A percentile compares a stretch with the other conserved stretches of the same genome.
These are phyloP conservation scores for Fusarium tanahbumbuense DNA, from an alignment of 2,329 filamentous ascomycete genomes.

Conservation along the genomic window DNA sequence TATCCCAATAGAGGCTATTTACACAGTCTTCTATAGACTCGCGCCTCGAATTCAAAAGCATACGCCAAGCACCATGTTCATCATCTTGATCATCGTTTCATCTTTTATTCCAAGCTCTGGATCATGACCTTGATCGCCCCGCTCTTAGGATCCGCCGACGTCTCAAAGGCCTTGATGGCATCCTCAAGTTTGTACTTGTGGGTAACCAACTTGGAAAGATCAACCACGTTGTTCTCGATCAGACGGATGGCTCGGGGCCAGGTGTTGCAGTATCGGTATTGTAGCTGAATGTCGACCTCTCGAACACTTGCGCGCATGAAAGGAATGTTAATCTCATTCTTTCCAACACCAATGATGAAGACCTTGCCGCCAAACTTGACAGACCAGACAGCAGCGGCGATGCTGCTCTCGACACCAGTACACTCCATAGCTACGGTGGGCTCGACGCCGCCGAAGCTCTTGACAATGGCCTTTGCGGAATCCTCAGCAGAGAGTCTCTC, in stretches of 20 bases:
- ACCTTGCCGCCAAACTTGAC: conserved; percentile 97
- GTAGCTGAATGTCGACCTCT: conserved; percentile 95
- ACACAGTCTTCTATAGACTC: conserved; percentile 31
- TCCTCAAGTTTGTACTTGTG: conserved; percentile 89
- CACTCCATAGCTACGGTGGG: conserved; percentile 89
- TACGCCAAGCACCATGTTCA: conserved; percentile 43
- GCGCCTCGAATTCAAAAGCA: conserved; percentile 37
- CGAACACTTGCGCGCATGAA: conserved; percentile 93
- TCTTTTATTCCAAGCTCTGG: conserved; percentile 70
- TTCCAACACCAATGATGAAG: conserved; percentile 95
- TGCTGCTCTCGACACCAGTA: conserved; percentile 92
- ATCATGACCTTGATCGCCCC: conserved; percentile 99
- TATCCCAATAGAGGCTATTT: conserved; percentile 30
- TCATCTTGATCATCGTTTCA: conserved; percentile 22
- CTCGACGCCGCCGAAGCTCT: conserved; percentile 80
- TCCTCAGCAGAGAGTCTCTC: conserved; percentile 75
- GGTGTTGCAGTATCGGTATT: conserved; percentile 96
- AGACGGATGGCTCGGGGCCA: conserved; percentile 94
- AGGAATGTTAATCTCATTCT: conserved; percentile 93
- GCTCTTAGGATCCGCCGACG: conserved; percentile 86
- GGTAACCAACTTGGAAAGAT: conserved; percentile 85
- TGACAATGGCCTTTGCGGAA: conserved; percentile 74
- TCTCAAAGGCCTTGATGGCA: conserved; percentile 89
- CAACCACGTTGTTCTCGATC: conserved; percentile 84
- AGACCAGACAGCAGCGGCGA: conserved; percentile 87